Evolutionary conservation across 768 basidiomycete species (phyloP), one percentile per base, ranked within the genome.

Genomic region (Suillus paluster): DNA sequence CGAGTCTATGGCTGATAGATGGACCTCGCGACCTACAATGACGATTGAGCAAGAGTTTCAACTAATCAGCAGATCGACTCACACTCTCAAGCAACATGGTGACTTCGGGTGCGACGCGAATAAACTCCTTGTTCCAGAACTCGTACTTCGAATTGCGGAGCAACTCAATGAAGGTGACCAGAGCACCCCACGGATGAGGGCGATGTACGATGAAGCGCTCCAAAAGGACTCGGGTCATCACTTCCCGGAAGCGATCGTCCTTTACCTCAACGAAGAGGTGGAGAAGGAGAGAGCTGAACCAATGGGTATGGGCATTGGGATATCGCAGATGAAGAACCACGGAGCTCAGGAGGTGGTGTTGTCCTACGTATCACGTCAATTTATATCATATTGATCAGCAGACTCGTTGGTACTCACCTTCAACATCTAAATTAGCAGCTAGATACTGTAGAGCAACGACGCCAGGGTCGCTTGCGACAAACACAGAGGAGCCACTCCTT

Each of bases 291-390:
- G 89, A 91, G 73, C 91, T 93, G 83, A 97, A 99, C 95, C 96
- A 99, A 75, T 94, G 91, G 55, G 97, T 99, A 82, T 99, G 97
- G 11, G 96, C 93, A 70, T 96, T 97, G 36, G 97, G 97, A 83
- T 97, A 99, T 70, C 97, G 93, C 65, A 99, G 81, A 73, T 99
- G 97, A 68, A 95, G 85, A 48, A 94, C 91, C 75, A 97, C 89
- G n/a, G 96, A 88, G 68, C 89, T 94, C 67, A 99, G 79, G 66
- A 99, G 83, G 76, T 95, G 91, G 78, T 99, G 94, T 87, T 97
- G 95, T 66, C 95, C 97, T 98, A 67, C 1, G 41, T 56, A 50
- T 44, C 21, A 5, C 25, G 46, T 55, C 38, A 39, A 55, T 39
- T 3, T 21, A 25, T 25, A 17, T 39, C 23, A 54, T 68, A 12